Conservation (phyloP, 768 basidiomycete species). For the Lactarius tabidus region DNA sequence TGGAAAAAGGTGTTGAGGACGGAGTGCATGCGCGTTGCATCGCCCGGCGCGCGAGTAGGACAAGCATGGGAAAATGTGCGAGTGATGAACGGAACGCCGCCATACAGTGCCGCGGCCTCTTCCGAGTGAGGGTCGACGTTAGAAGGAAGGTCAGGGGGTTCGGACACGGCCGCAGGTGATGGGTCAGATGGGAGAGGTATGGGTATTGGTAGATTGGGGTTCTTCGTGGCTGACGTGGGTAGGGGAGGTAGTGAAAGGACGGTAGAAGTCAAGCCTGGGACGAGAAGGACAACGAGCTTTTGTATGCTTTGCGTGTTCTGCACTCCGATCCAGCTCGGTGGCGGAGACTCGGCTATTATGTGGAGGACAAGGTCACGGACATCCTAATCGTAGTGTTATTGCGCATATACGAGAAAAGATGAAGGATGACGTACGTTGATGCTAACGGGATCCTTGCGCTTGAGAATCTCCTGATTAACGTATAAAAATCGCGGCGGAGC, state of each 20-base stretch:
- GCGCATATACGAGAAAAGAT: background rate
- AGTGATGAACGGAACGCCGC: too few relatives aligned
- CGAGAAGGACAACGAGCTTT: slow-evolving; percentile 73
- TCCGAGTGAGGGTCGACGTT: slow-evolving; percentile 16
- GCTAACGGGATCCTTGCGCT: slow-evolving; percentile 68
- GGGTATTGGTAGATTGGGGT: slow-evolving; percentile 52
- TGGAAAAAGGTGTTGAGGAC: too few relatives aligned
- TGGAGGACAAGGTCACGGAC: slow-evolving; percentile 84
- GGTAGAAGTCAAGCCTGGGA: slow-evolving; percentile 82
- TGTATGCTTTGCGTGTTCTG: slow-evolving; percentile 73
- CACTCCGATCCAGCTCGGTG: slow-evolving; percentile 75
- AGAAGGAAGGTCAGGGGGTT: slow-evolving; percentile 28
- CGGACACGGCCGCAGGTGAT: slow-evolving; percentile 1
- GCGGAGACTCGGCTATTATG: slow-evolving; percentile 75
- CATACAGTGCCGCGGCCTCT: slow-evolving; percentile 24
- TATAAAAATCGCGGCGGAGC: slow-evolving; percentile 79
- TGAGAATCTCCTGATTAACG: slow-evolving; percentile 68
- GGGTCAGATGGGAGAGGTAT: slow-evolving; percentile 41
- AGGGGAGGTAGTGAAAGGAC: slow-evolving; percentile 67
- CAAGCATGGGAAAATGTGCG: too few relatives aligned
- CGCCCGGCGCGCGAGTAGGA: slow-evolving; percentile 88
- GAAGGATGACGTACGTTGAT: slow-evolving; percentile 57
- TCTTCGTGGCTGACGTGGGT: slow-evolving; percentile 61
- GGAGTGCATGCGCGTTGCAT: too few relatives aligned
- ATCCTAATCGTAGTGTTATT: slow-evolving; percentile 49